Evolutionary conservation across 2,329 filamentous ascomycete species (phyloP), one percentile per base, ranked within the genome.

Genomic region (Microascus cirrosus): DNA sequence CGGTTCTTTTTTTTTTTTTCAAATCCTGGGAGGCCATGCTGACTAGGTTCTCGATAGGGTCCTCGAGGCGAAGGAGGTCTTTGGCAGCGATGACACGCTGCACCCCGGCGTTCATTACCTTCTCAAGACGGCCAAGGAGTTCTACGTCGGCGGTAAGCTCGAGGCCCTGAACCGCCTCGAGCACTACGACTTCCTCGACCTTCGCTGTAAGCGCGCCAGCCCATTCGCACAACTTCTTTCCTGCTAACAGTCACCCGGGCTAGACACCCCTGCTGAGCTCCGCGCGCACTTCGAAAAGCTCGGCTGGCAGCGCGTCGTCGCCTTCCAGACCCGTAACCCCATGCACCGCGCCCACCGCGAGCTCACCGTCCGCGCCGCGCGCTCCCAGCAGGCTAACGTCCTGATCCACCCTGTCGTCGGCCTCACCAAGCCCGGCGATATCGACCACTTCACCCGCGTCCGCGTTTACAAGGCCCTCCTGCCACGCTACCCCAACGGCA

Each of bases 331-430:
- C 63, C 81, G 92, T 73, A 99, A 99, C 78, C 94, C 94, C 66
- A 99, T 99, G 94, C 94, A 99, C 80, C 89, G 94, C 69, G 94
- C 94, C 72, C 94, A 99, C 77, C 85, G 94, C 76, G 94, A 99
- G 79, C 79, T 99, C 74, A 99, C 94, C 60, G 94, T 99, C 69
- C 91, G 94, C 68, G 94, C 94, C 65, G 94, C 94, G 64, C 93
- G 94, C 67, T 89, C 89, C 59, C 90, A 95, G 74, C 92, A 96
- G 74, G 94, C 94, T 73, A 99, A 99, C 72, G 94, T 99, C 65
- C 87, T 99, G 68, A 99, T 99, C 73, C 94, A 99, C 79, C 94
- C 94, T 61, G 94, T 99, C 63, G 94, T 99, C 63, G 94, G 94
- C 70, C 83, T 99, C 68, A 99, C 94, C 72, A 99, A 99, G 82